Evolutionary conservation across 352 stramenopile genomes (phyloP), one percentile per base, ranked within the genome.

Genomic region (Plasmopara halstedii): DNA sequence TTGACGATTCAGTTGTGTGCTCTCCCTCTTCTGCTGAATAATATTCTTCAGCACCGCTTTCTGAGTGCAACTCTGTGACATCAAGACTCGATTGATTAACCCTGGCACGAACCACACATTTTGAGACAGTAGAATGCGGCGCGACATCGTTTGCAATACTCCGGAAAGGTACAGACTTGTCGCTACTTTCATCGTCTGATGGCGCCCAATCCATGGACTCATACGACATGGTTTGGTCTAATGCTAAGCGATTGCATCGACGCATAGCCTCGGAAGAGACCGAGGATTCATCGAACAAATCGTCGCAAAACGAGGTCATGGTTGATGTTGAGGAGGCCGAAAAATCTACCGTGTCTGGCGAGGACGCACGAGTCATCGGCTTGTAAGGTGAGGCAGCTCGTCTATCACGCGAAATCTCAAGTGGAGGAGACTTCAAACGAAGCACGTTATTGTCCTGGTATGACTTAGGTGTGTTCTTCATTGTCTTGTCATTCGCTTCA

Each of bases 281-380:
- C 2, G 58, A 42, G 33, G 69, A 59, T 8, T 81, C 63, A 37
- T 85, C 70, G 55, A 77, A 70, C 54, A 70, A 62, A 50, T 85
- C 75, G 37, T 87, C 75, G 39, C 77, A 84, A 52, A 73, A 74
- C 14, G 73, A 84, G 9, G 72, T 63, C 46, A 75, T 60, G 4
- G 76, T 88, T 17, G 76, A 88, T n/a, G 67, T 64, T 54, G 82
- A 83, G 15, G 76, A 88, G 20, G 71, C 70, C 26, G 64, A 73
- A 19, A 88, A 48, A 34, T 88, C 76, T 29, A 82, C 62, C n/a
- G 46, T 45, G 7, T 41, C 50, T 6, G 54, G 50, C 6, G 59
- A 68, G 19, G 35, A 27, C 33, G 58, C 43, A 23, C 50, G 46
- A 19, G 67, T 41, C 20, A 64, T 20, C 23, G 56, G 64, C 48